Evolutionary conservation across 1,284 basidiomycete species (phyloP).

Genomic region (Cutaneotrichosporon arboriforme): DNA sequence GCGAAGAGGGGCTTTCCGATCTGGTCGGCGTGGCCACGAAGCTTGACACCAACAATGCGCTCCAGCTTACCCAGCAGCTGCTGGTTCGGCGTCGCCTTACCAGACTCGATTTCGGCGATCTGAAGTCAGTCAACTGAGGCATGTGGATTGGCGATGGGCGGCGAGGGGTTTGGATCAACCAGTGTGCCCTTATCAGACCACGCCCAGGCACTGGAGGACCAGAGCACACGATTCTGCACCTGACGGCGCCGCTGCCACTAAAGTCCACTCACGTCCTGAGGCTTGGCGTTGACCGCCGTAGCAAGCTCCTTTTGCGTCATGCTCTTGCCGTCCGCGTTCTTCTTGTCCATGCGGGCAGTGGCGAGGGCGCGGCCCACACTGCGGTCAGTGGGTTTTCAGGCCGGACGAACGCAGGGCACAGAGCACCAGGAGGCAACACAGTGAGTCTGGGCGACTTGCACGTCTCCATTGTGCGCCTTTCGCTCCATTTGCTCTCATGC

Average conservation of each 20-base stretch:
- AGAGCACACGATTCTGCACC: too few species aligned
- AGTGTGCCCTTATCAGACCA: too few species aligned
- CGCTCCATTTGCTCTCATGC: too few species aligned
- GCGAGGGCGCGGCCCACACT: constrained; percentile 68
- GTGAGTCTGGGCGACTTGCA: neutral
- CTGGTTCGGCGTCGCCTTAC: constrained; percentile 82
- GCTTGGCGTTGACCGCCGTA: constrained; percentile 53
- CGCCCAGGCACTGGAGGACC: too few species aligned
- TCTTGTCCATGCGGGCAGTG: constrained; percentile 62
- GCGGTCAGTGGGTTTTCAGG: neutral
- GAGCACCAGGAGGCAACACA: neutral
- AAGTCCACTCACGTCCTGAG: constrained; percentile 46
- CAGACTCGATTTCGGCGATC: constrained; percentile 72
- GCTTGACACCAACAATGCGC: constrained; percentile 80
- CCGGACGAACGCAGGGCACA: neutral
- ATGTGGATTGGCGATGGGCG: too few species aligned
- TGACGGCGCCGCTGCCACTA: too few species aligned
- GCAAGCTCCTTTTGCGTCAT: constrained; percentile 88
- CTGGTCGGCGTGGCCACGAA: constrained; percentile 61
- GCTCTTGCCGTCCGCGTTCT: constrained; percentile 47
- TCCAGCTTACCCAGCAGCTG: constrained; percentile 91
- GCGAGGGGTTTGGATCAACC: too few species aligned
- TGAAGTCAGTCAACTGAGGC: constrained; percentile 11
- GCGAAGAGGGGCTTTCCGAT: constrained; percentile 47
- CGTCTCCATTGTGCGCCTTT: too few species aligned